These are phyloP conservation scores for Cercospora canescens DNA, from an alignment of 2,329 filamentous ascomycete genomes.

Conservation along the genomic window DNA sequence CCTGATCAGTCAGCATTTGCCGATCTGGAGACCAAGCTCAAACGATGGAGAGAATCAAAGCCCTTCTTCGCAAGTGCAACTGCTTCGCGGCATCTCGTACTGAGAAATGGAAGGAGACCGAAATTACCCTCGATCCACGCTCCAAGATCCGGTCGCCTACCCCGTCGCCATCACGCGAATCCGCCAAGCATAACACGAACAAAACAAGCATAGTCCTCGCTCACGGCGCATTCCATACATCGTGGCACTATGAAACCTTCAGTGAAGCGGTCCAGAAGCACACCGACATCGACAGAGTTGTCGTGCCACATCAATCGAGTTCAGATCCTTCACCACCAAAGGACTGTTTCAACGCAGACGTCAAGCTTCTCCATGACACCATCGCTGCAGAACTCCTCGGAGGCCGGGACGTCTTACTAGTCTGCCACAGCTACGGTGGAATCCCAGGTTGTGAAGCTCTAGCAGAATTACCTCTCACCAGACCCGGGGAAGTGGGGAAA, in stretches of 20 bases:
- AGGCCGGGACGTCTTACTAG: constrained; percentile 19
- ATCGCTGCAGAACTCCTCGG: constrained; percentile 12
- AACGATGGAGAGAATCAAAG: constrained; percentile 9
- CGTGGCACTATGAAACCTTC: constrained; percentile 20
- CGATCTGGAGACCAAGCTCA: background rate
- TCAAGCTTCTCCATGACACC: constrained; percentile 12
- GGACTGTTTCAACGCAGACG: constrained; percentile 16
- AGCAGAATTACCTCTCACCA: constrained; percentile 7
- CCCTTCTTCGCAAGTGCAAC: background rate
- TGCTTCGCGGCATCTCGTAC: constrained; percentile 1
- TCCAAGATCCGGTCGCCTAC: constrained; percentile 10
- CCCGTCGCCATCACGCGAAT: background rate
- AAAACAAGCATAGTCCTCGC: constrained; percentile 18
- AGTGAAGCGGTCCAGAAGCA: constrained; percentile 8
- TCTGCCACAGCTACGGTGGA: constrained; percentile 24
- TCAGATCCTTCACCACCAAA: constrained; percentile 11
- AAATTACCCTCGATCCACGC: background rate
- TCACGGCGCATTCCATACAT: constrained; percentile 24
- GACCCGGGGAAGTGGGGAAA: constrained; percentile 1
- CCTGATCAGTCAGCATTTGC: background rate
- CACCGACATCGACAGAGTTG: constrained; percentile 9
- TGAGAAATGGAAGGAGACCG: background rate
- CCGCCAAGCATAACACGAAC: constrained; percentile 5
- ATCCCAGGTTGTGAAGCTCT: constrained; percentile 26
- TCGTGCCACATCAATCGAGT: constrained; percentile 17